Percentiles rank a stretch among this genome's conserved stretches.
Evolutionary conservation across 257 asterid genomes (phyloP).

Genomic region (Nicotiana noctiflora): DNA sequence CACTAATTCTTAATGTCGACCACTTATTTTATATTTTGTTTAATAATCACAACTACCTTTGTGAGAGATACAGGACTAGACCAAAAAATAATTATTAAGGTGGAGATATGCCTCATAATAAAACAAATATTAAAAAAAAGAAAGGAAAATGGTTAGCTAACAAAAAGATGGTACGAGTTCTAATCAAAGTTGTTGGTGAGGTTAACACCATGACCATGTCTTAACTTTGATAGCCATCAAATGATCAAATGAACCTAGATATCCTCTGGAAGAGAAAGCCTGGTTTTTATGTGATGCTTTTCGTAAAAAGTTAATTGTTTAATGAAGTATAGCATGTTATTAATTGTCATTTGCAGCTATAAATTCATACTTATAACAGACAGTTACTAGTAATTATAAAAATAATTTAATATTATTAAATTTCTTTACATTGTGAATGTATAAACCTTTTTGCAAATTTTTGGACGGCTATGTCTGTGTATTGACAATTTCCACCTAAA

Average conservation of each 20-base stretch:
- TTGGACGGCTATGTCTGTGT: neutral
- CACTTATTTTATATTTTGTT: neutral
- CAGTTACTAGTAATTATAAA: neutral
- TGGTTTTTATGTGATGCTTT: neutral
- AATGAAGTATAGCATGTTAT: neutral
- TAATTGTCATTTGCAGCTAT: neutral
- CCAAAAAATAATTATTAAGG: too few species aligned
- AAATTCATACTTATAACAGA: neutral
- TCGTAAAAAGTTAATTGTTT: neutral
- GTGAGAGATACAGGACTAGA: neutral
- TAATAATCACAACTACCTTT: slow-evolving; percentile 1
- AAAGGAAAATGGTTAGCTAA: neutral
- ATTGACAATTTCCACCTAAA: neutral
- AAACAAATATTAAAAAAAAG: neutral
- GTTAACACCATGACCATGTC: neutral
- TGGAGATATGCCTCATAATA: neutral
- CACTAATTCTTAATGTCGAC: neutral
- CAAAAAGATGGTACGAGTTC: slow-evolving; percentile 2
- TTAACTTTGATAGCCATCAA: neutral
- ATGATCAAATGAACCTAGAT: neutral
- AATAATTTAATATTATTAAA: neutral
- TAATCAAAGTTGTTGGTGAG: slow-evolving; percentile 1
- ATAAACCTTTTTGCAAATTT: neutral
- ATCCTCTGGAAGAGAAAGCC: neutral
- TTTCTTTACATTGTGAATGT: neutral